These are phyloP conservation scores for Phytophthora sp. DNA, from an alignment of 352 stramenopile genomes.

Conservation along the genomic window DNA sequence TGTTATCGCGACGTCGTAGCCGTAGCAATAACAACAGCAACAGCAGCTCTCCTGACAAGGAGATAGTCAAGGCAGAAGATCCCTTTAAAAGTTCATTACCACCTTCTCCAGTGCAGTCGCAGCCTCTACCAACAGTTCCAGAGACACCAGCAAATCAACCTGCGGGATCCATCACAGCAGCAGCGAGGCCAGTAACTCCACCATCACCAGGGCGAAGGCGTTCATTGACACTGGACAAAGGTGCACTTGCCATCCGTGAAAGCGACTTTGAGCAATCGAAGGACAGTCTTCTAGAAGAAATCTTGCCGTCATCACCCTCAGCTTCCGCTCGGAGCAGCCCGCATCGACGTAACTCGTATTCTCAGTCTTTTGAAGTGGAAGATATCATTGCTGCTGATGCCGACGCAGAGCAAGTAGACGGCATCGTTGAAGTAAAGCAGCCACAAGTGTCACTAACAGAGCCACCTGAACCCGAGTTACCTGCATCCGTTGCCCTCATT, in stretches of 20 bases:
- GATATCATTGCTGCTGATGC: conserved; percentile 5
- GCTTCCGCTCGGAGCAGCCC: conserved; percentile 22
- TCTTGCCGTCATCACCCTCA: conserved; percentile 42
- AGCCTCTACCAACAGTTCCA: conserved; percentile 8
- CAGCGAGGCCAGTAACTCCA: neutral
- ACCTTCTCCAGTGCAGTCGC: conserved; percentile 8
- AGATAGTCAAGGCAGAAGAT: conserved; percentile 8
- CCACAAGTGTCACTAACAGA: neutral
- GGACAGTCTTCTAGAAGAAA: conserved; percentile 68
- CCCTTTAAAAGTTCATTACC: conserved; percentile 11
- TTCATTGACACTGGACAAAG: conserved; percentile 49
- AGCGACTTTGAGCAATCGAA: conserved; percentile 75
- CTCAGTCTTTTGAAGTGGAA: conserved; percentile 54
- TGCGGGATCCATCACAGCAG: neutral
- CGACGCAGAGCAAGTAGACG: conserved; percentile 1
- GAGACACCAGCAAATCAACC: conserved; percentile 6
- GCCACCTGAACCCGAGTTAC: neutral
- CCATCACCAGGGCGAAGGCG: conserved; percentile 40
- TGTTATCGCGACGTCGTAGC: conserved; percentile 2
- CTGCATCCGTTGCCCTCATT: neutral
- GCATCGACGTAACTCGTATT: conserved; percentile 51
- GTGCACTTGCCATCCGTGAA: conserved; percentile 49
- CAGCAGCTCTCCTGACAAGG: conserved; percentile 30
- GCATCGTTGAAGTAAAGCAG: neutral
- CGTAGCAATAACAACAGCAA: conserved; percentile 16